These are phyloP conservation scores for Phytophthora lateralis DNA, from an alignment of 352 stramenopile species.

Conservation along the genomic window DNA sequence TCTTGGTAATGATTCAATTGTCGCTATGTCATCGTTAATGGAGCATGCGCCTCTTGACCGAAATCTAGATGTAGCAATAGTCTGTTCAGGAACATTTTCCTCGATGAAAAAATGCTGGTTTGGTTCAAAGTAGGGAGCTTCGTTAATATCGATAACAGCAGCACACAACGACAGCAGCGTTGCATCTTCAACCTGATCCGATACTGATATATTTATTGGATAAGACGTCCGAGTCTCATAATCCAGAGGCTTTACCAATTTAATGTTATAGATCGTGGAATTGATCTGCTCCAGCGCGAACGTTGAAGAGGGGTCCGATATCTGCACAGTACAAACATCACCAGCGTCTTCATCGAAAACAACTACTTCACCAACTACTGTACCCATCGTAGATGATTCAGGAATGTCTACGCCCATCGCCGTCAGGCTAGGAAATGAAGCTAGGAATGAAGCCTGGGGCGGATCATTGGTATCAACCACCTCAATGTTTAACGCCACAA, in stretches of 20 bases:
- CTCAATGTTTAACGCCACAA: constrained; percentile 11
- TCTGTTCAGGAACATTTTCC: constrained; percentile 25
- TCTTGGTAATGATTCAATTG: constrained; percentile 1
- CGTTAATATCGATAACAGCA: constrained; percentile 51
- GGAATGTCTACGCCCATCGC: constrained; percentile 7
- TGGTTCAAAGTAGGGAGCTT: constrained; percentile 40
- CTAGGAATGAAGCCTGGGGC: constrained; percentile 18
- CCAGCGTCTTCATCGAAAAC: constrained; percentile 29
- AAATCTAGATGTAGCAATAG: constrained; percentile 31
- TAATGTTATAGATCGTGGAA: constrained; percentile 12
- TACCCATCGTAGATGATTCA: constrained; percentile 20
- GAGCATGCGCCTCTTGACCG: constrained; percentile 20
- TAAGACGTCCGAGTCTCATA: constrained; percentile 33
- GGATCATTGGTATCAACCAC: constrained; percentile 23
- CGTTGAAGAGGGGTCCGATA: constrained; percentile 9
- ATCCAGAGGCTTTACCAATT: constrained; percentile 21
- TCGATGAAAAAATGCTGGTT: constrained; percentile 48
- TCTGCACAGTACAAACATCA: constrained; percentile 13
- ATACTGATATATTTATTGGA: constrained; percentile 5
- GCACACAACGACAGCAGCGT: neutral
- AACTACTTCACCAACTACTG: constrained; percentile 14
- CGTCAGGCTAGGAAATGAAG: constrained; percentile 15
- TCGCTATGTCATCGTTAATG: neutral
- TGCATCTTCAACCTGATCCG: constrained; percentile 6
- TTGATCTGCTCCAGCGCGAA: constrained; percentile 19